Base-by-base conservation (phyloP, 805 yeast genomes). In the Suhomyces emberorum region DNA sequence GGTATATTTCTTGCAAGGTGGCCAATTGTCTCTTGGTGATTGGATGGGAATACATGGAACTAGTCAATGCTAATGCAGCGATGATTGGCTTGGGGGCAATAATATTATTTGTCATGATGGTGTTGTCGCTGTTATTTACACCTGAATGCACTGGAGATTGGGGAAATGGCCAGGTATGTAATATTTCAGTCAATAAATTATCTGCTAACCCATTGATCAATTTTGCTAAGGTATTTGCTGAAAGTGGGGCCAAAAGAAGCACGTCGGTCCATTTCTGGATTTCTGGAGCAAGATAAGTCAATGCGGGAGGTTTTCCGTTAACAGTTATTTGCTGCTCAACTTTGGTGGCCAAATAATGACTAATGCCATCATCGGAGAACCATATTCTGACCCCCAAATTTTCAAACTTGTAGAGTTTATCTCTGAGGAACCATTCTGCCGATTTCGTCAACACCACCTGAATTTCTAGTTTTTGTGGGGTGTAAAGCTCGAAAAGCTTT, bases 211-310 rank as follows among this genome's bases (percentile, higher is more conserved):
- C 60, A 30, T 43, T 47, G 28, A 49, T 47, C 15, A 55, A 22
- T 37, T 55, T 55, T 11, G 60, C 57, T 46, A 55, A 38, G 12
- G 59, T 46, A 32, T 55, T 55, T 5, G 59, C 57, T 9, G 52
- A 45, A 11, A 55, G 34, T 2, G 60, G 60, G 2, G 57, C 54
- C 4, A 55, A 14, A 24, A 55, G 39, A n/a, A 55, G 38, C 5
- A 55, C 54, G 34, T 55, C 60, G 7, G 60, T 52, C 60, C 60
- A 55, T 37, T 39, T 39, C 31, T 49, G 57, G 15, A 55, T 34
- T 3, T 55, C 51, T 26, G 44, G 47, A 11, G 52, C 39, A 15
- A 54, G 32, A 12, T 35, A 24, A 36, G 19, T 12, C 10, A 30
- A 18, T 11, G 28, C 22, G 8, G 11, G 14, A 7, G 31, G 21